Evolutionary conservation across 2,329 filamentous ascomycete species (phyloP), one percentile per base, ranked within the genome.

Genomic region (Pseudogymnoascus sp.): DNA sequence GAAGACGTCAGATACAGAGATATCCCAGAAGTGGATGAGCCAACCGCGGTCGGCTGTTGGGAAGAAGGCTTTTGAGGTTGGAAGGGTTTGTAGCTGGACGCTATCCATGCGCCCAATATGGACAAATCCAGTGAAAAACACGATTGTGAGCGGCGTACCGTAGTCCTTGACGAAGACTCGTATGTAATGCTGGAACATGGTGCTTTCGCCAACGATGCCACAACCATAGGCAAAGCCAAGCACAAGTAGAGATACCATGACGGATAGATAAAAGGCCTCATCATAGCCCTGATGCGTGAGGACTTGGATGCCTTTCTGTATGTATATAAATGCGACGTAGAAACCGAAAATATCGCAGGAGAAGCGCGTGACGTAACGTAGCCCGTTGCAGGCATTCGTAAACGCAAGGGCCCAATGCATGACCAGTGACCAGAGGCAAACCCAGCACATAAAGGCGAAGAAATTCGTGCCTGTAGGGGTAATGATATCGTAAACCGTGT

Each of bases 321-420:
- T 81, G 72, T 96, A 96, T 74, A 96, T 93, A 72, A 90, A 92
- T 63, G 91, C 91, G 58, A 96, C 91, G 72, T 96, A 96, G 77
- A 96, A 96, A 60, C 91, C 92, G 68, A 96, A 96, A 70, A 93
- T 95, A 74, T 96, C 92, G 76, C 92, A 96, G 23, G 91, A 91
- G 73, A 96, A 96, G 12, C 91, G 84, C 0, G 92, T 96, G 21
- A 96, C 91, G 74, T 93, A 96, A 71, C 86, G 88, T n/a, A 96
- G 80, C 70, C 83, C 89, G 75, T 96, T 95, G 79, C 92, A 96
- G 1, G 90, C 87, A 73, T 96, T 96, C 9, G 89, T 90, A 62
- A 91, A 79, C 59, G 91, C 91, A 18, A 96, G 82, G 43, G 91
- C 78, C 88, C 89, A 93, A 76, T 96, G 91, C 76, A 96, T 87